Percentiles rank a stretch among this genome's conserved stretches.
These are phyloP conservation scores for Ustilaginoidea virens DNA, from an alignment of 2,329 filamentous ascomycete species.

Conservation along the genomic window DNA sequence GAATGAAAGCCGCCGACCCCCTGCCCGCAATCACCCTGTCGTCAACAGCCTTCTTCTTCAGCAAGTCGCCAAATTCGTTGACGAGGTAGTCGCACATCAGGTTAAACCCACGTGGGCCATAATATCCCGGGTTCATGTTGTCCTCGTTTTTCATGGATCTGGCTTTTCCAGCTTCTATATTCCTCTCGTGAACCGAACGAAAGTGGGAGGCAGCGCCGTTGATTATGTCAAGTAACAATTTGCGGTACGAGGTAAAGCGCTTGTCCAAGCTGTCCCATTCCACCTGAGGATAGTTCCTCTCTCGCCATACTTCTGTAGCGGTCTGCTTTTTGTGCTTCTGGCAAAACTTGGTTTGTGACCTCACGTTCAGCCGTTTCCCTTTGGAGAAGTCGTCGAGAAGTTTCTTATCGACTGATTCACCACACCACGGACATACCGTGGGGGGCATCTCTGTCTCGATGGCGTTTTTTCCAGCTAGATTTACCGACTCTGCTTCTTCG, in stretches of 20 bases:
- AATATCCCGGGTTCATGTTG: conserved; percentile 61
- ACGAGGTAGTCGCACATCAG: conserved; percentile 59
- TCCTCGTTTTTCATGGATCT: conserved; percentile 44
- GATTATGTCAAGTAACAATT: conserved; percentile 42
- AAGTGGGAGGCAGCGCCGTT: conserved; percentile 46
- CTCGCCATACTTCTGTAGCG: conserved; percentile 30
- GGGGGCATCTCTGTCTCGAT: conserved; percentile 2
- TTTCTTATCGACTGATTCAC: conserved; percentile 36
- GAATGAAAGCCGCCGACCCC: conserved; percentile 53
- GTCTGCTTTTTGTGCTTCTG: conserved; percentile 40
- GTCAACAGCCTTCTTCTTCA: conserved; percentile 45
- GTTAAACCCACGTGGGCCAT: conserved; percentile 59
- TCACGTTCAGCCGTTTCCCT: conserved; percentile 34
- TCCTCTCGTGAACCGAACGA: conserved; percentile 36
- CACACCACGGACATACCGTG: conserved; percentile 51
- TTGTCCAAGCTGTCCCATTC: conserved; percentile 47
- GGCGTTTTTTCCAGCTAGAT: conserved; percentile 4
- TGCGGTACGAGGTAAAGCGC: conserved; percentile 42
- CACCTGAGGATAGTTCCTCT: conserved; percentile 52
- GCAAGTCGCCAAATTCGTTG: conserved; percentile 36
- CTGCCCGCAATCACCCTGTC: conserved; percentile 52
- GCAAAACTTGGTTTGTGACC: conserved; percentile 48
- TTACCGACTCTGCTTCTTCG: too few relatives aligned
- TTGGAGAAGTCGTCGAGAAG: conserved; percentile 38
- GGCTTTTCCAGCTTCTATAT: conserved; percentile 40